phyloP scores from a whole-genome alignment of 1,284 basidiomycete species.

The Tetrapyrgos nigripes region DNA sequence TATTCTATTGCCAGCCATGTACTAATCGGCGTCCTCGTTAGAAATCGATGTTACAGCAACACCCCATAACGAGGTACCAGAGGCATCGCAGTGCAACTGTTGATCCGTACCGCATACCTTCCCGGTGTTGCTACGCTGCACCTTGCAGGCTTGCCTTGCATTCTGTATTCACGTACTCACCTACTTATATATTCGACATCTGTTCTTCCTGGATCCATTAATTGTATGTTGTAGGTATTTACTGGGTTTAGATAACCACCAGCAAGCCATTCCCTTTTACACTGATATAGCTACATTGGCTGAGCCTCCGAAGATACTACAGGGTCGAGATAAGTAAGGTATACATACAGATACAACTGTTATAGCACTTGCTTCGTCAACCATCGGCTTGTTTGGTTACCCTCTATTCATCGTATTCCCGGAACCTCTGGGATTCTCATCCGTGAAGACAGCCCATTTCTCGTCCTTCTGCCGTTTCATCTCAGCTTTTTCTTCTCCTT shows the following conservation, averaged over 20 bases:
- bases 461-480: slow-evolving; percentile 84
- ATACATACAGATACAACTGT: too few species aligned
- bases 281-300: too few species aligned
- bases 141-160: background rate
- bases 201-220: background rate
- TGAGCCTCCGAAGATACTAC: too few species aligned
- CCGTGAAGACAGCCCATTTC: slow-evolving; percentile 86
- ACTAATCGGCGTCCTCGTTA: slow-evolving; percentile 34
- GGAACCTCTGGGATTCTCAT: slow-evolving; percentile 80
- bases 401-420: slow-evolving; percentile 97
- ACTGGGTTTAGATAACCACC: too few species aligned
- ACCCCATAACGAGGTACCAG: slow-evolving; percentile 67
- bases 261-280: too few species aligned
- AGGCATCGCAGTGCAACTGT: slow-evolving; percentile 81
- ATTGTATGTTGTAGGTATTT: background rate
- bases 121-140: background rate
- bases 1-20: slow-evolving; percentile 6
- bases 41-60: slow-evolving; percentile 85
- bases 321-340: too few species aligned
- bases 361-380: too few species aligned
- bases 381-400: slow-evolving; percentile 35
- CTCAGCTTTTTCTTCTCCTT: slow-evolving; percentile 77
- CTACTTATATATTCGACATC: background rate
- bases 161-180: background rate
- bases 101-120: too few species aligned